A percentile compares a stretch with the other conserved stretches of the same genome.
phyloP scores from a whole-genome alignment of 768 basidiomycete genomes.

The Lentinula sp. region DNA sequence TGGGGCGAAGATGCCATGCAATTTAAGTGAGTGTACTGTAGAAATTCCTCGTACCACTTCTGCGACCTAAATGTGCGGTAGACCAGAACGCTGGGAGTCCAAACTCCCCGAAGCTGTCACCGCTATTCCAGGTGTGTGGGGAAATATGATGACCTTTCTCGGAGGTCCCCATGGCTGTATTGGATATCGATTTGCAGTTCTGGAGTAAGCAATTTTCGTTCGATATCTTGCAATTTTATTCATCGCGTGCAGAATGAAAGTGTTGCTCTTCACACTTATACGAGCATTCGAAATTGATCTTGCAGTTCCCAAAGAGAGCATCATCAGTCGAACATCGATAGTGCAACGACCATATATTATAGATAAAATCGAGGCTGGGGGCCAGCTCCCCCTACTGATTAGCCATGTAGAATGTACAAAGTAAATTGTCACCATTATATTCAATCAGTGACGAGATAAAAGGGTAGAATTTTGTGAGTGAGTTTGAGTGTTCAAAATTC shows the following conservation, averaged over 20 bases:
- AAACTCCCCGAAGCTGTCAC: slow-evolving; percentile 34
- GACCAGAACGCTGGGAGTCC: slow-evolving; percentile 57
- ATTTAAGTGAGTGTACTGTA: slow-evolving; percentile 44
- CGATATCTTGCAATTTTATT: neutral
- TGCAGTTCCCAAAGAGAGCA: slow-evolving; percentile 19
- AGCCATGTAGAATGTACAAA: neutral
- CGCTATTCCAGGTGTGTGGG: slow-evolving; percentile 53
- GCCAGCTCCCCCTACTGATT: slow-evolving; percentile 19
- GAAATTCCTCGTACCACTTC: neutral
- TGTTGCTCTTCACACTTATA: slow-evolving; percentile 25
- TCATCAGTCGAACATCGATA: slow-evolving; percentile 14
- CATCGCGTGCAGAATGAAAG: slow-evolving; percentile 18
- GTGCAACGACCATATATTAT: slow-evolving; percentile 23
- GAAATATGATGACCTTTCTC: slow-evolving; percentile 33
- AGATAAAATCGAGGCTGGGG: slow-evolving; percentile 14
- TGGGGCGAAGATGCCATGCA: slow-evolving; percentile 61
- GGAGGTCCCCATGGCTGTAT: slow-evolving; percentile 44
- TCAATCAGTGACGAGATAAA: no score
- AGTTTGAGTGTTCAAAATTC: no score
- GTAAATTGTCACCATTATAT: no score
- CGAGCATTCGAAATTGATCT: slow-evolving; percentile 29
- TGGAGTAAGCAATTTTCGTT: slow-evolving; percentile 26
- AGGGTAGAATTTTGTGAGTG: no score
- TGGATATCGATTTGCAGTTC: slow-evolving; percentile 37
- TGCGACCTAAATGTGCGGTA: slow-evolving; percentile 15